Evolutionary conservation across 2,329 filamentous ascomycete species (phyloP), one percentile per base, ranked within the genome.

Genomic region (Trichocomaceae sp.): DNA sequence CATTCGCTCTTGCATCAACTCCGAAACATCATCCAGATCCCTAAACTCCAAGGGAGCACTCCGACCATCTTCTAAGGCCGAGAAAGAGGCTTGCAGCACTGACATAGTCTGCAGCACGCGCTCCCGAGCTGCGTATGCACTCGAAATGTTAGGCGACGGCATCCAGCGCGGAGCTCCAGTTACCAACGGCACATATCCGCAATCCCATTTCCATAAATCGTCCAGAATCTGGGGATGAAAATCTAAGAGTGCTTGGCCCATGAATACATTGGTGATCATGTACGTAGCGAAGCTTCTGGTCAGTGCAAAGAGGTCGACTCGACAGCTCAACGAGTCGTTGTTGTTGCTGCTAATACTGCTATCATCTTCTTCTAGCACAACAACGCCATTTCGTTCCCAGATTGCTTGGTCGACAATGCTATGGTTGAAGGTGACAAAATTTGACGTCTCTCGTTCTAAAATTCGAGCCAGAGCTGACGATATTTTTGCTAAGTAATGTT

Each of bases 341-440:
- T 35, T 15, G 31, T 3, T 15, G 2, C 10, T 15, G 15, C 12
- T 35, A 35, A 2, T 61, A 5, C 66, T 71, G n/a, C 67, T 65
- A 1, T 69, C 60, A 15, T 77, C 76, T 3, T 77, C 76, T 3
- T 72, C 64, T 9, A 74, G 66, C 2, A 69, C 67, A 1, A 79
- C 71, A 9, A 74, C 67, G 17, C 72, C 76, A n/a, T 66, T 69
- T 33, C 81, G 77, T 63, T 87, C 84, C 83, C 84, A 86, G 2
- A 73, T 72, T 61, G 77, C 75, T 57, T 85, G 81, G 62, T 87
- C 83, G 22, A 86, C 80, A 2, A 77, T 70, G 17, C 81, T 83
- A 7, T 76, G 72, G 37, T 76, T 77, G 61, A 83, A 84, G 0
- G 81, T 82, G 39, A 85, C 75, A 33, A 87, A 66, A 52, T 81